Evolutionary conservation across 768 basidiomycete genomes (phyloP).

Genomic region (Boletus bicolor): DNA sequence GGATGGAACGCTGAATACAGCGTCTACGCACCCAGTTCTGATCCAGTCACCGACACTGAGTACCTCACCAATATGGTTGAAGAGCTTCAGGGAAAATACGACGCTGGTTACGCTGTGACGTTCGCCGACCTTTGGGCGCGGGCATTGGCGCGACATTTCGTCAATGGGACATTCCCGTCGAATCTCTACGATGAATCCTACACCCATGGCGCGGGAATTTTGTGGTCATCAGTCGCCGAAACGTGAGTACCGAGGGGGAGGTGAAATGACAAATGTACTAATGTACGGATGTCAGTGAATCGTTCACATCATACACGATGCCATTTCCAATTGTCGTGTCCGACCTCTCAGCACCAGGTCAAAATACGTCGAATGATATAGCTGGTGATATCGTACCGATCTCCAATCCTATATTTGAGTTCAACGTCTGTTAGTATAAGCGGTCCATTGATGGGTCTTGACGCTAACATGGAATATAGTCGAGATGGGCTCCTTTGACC

Average conservation of each 20-base stretch:
- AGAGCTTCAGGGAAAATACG: conserved; percentile 32
- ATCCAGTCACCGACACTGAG: conserved; percentile 11
- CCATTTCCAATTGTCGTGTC: conserved; percentile 41
- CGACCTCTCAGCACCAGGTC: conserved; percentile 22
- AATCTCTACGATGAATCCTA: conserved; percentile 30
- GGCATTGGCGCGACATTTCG: conserved; percentile 36
- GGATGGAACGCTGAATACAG: conserved; percentile 33
- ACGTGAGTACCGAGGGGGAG: conserved; percentile 26
- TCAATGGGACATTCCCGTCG: conserved; percentile 34
- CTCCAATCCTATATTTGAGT: conserved; percentile 34
- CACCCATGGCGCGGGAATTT: conserved; percentile 34
- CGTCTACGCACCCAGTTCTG: conserved; percentile 17
- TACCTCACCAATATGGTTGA: conserved; percentile 19
- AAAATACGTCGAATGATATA: conserved; percentile 23
- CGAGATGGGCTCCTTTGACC: conserved; percentile 42
- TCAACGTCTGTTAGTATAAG: conserved; percentile 32
- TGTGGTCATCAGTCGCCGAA: conserved; percentile 34
- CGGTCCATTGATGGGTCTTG: not conserved
- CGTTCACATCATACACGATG: conserved; percentile 32
- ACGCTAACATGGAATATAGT: conserved; percentile 20
- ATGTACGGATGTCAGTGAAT: conserved; percentile 19
- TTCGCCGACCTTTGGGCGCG: conserved; percentile 30
- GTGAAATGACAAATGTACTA: not conserved
- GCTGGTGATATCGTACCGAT: conserved; percentile 27
- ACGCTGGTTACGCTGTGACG: conserved; percentile 31